Evolutionary conservation across 2,329 filamentous ascomycete species (phyloP).

Genomic region (Penicillium sp.): DNA sequence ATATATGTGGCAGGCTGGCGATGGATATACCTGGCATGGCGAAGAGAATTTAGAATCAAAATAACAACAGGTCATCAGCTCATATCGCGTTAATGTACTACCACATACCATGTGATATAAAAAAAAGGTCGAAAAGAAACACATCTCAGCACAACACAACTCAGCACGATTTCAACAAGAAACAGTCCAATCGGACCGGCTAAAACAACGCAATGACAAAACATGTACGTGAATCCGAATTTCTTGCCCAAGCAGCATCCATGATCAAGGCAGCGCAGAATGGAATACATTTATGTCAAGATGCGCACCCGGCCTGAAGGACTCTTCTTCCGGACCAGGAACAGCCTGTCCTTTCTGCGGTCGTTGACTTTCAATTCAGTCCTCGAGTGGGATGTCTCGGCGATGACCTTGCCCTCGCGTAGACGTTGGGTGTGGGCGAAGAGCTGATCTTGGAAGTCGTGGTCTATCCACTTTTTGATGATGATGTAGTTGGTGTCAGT

Average conservation of each 20-base stretch:
- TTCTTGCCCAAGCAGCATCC: constrained; percentile 2
- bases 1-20: constrained; percentile 8
- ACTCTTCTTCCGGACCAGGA: constrained; percentile 45
- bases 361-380: constrained; percentile 45
- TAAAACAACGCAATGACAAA: constrained; percentile 1
- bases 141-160: constrained; percentile 12
- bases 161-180: constrained; percentile 7
- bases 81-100: constrained; percentile 23
- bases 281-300: constrained; percentile 18
- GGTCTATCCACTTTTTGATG: constrained; percentile 70
- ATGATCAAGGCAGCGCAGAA: background rate
- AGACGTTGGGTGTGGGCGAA: constrained; percentile 68
- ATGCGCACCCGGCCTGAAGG: constrained; percentile 30
- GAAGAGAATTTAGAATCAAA: background rate
- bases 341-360: constrained; percentile 45
- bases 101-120: constrained; percentile 5
- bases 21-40: constrained; percentile 8
- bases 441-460: constrained; percentile 68
- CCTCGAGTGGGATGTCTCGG: constrained; percentile 35
- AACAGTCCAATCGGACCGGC: background rate
- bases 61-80: constrained; percentile 18
- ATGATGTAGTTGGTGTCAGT: constrained; percentile 66
- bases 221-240: background rate
- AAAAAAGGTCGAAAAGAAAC: background rate
- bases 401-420: constrained; percentile 52